Percentiles rank a stretch among this genome's conserved stretches.
Evolutionary conservation across 2,329 filamentous ascomycete genomes (phyloP).

Genomic region (Didymella glomerata): DNA sequence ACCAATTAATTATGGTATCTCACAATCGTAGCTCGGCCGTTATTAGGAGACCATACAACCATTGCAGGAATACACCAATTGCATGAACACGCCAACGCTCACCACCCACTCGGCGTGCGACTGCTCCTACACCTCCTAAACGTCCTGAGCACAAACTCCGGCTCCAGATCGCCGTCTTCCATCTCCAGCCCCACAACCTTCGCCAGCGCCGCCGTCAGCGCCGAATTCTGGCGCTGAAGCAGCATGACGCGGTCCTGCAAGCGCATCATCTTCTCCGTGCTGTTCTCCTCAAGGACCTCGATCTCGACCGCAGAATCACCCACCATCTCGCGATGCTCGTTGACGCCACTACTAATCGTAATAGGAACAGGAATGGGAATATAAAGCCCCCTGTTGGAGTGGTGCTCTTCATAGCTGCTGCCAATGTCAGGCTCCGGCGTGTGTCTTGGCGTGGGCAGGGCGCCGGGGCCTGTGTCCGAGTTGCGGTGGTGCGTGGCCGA

Average conservation of each 20-base stretch:
- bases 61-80: too few species aligned
- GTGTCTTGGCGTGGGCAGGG: slow-evolving; percentile 27
- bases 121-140: slow-evolving; percentile 20
- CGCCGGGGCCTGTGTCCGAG: slow-evolving; percentile 18
- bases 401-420: not conserved
- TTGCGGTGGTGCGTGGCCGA: slow-evolving; percentile 16
- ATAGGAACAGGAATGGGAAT: not conserved
- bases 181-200: slow-evolving; percentile 38
- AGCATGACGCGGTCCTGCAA: slow-evolving; percentile 31
- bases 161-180: slow-evolving; percentile 32
- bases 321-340: slow-evolving; percentile 8
- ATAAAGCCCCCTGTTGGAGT: not conserved
- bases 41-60: not conserved
- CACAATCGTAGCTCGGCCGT: not conserved
- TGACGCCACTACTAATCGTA: not conserved
- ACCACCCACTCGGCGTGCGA: slow-evolving; percentile 21
- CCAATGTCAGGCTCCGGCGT: slow-evolving; percentile 24
- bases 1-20: not conserved
- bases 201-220: slow-evolving; percentile 38
- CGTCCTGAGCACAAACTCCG: slow-evolving; percentile 29
- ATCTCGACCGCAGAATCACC: slow-evolving; percentile 19
- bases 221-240: slow-evolving; percentile 38
- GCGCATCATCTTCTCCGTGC: slow-evolving; percentile 24
- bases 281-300: slow-evolving; percentile 19
- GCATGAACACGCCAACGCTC: not conserved